Evolutionary conservation across 1,284 basidiomycete species (phyloP).

Genomic region (Rhodofomes roseus): DNA sequence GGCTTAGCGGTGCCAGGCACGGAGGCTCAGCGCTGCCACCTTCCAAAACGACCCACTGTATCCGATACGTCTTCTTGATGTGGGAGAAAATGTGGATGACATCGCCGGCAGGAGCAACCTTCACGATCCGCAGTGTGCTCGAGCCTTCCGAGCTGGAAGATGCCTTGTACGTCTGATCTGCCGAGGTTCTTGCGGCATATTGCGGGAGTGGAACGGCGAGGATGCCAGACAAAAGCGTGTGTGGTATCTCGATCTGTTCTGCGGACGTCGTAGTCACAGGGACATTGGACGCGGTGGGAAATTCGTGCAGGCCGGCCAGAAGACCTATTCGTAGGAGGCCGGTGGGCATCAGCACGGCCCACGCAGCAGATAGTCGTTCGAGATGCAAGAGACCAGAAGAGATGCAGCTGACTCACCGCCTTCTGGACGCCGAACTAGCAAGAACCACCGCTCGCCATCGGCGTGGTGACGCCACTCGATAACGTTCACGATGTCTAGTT

Average conservation of each 20-base stretch:
- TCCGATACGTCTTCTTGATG: slow-evolving; percentile 86
- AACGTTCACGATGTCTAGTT: slow-evolving; percentile 83
- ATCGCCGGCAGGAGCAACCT: slow-evolving; percentile 53
- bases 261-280: slow-evolving; percentile 29
- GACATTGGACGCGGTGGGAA: slow-evolving; percentile 61
- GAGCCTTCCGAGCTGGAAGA: background rate
- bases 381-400: slow-evolving; percentile 2
- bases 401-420: slow-evolving; percentile 51
- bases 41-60: slow-evolving; percentile 65
- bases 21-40: slow-evolving; percentile 38
- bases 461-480: slow-evolving; percentile 65
- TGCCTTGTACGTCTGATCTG: slow-evolving; percentile 1
- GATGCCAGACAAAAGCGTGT: slow-evolving; percentile 39
- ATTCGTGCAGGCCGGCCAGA: slow-evolving; percentile 84
- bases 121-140: slow-evolving; percentile 34
- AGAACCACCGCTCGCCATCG: slow-evolving; percentile 50
- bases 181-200: slow-evolving; percentile 5
- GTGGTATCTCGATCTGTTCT: slow-evolving; percentile 34
- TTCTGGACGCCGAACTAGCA: slow-evolving; percentile 80
- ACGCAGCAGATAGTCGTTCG: slow-evolving; percentile 11
- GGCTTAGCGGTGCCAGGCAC: slow-evolving; percentile 15
- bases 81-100: slow-evolving; percentile 89
- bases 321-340: slow-evolving; percentile 54
- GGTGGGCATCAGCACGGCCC: slow-evolving; percentile 11
- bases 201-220: slow-evolving; percentile 23